Percentiles rank a stretch among this genome's conserved stretches.
phyloP scores from a whole-genome alignment of 2,329 filamentous ascomycete genomes.

The Penicillium rolfsii region DNA sequence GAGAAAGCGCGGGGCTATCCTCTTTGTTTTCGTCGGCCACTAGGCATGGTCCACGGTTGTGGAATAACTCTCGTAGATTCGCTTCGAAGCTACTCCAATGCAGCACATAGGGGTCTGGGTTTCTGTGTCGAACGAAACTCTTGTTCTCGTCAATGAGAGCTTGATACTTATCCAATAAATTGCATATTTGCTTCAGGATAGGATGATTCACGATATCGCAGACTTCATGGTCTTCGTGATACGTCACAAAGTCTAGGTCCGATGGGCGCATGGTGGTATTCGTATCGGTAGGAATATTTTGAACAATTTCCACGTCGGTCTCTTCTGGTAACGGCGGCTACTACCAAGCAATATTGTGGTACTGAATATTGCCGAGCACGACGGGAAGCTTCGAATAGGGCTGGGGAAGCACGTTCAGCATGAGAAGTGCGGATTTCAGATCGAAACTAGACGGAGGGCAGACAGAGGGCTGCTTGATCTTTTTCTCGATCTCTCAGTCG shows the following conservation, averaged over 20 bases:
- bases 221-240: background rate
- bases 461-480: background rate
- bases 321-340: no score
- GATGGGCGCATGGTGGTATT: background rate
- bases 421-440: background rate
- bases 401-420: background rate
- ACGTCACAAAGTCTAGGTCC: constrained; percentile 1
- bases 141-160: background rate
- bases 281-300: background rate
- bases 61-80: background rate
- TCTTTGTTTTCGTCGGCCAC: background rate
- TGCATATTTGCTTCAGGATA: background rate
- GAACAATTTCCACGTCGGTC: background rate
- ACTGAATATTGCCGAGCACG: background rate
- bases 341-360: background rate
- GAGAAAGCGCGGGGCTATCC: background rate
- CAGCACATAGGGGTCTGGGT: background rate
- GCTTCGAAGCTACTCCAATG: background rate
- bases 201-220: background rate
- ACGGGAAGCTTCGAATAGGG: background rate
- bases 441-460: background rate
- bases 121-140: background rate
- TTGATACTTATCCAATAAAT: background rate
- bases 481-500: background rate
- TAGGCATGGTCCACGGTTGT: background rate